Conservation (phyloP, 2,329 filamentous ascomycete genomes). For the Falciphora oryzae region DNA sequence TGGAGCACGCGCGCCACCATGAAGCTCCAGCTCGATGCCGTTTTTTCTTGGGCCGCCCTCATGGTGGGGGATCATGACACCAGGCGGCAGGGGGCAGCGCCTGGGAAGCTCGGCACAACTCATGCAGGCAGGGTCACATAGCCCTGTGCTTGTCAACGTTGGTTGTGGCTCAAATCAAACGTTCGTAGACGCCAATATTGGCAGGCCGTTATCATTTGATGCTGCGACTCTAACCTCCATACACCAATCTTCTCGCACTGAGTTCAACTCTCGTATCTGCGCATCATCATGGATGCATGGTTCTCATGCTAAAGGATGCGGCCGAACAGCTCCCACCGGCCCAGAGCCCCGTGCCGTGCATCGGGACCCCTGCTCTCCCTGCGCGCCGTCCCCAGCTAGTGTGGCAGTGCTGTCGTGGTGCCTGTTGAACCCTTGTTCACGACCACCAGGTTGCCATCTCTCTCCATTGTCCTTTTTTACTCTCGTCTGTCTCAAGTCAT, state of each 20-base stretch:
- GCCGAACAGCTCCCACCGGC: background rate
- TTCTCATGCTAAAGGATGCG: background rate
- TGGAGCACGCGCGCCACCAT: background rate
- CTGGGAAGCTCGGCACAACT: background rate
- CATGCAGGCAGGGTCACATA: background rate
- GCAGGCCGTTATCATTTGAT: no score
- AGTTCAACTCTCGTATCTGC: background rate
- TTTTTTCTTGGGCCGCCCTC: background rate
- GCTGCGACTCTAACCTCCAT: background rate
- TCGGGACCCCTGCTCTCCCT: background rate
- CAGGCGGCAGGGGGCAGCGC: no score
- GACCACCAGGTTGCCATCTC: background rate
- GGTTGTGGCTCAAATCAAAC: no score
- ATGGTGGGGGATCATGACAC: background rate
- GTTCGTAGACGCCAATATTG: no score
- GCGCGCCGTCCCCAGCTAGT: no score
- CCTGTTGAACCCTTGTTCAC: background rate
- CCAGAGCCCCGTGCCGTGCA: background rate
- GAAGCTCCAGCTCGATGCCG: background rate
- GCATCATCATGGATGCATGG: background rate
- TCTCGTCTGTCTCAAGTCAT: no score
- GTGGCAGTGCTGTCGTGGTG: background rate
- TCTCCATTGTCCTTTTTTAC: no score
- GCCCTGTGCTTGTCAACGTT: no score
- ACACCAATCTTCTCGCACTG: background rate